Percentiles rank a stretch among this genome's conserved stretches.
Evolutionary conservation across 768 basidiomycete species (phyloP).

Genomic region (Hygrophoropsis aurantiaca): DNA sequence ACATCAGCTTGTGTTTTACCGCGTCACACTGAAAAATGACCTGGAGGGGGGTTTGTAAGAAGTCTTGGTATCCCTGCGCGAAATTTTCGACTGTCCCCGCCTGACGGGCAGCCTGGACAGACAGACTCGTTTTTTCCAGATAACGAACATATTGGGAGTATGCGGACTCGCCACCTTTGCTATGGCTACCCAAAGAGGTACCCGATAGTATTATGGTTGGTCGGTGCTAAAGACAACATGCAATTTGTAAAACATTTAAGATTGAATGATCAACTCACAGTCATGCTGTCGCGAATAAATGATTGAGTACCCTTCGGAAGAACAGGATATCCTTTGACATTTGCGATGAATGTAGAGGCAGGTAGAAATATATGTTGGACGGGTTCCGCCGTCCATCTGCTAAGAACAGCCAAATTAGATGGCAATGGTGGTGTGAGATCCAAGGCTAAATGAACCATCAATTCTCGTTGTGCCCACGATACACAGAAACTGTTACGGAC

Average conservation of each 20-base stretch:
- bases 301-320: conserved; percentile 90
- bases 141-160: conserved; percentile 89
- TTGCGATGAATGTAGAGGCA: conserved; percentile 89
- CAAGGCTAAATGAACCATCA: conserved; percentile 64
- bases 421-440: conserved; percentile 91
- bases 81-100: conserved; percentile 85
- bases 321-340: conserved; percentile 95
- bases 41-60: conserved; percentile 92
- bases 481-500: conserved; percentile 40
- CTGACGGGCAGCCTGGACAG: conserved; percentile 60
- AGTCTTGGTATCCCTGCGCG: conserved; percentile 93
- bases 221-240: conserved; percentile 58
- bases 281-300: conserved; percentile 89
- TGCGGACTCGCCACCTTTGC: conserved; percentile 77
- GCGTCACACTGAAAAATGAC: conserved; percentile 35
- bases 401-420: conserved; percentile 68
- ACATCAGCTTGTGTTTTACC: conserved; percentile 8
- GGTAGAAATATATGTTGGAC: conserved; percentile 89
- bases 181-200: conserved; percentile 63
- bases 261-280: conserved; percentile 47
- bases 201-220: conserved; percentile 84
- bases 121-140: conserved; percentile 74
- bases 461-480: conserved; percentile 7
- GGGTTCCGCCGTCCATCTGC: conserved; percentile 92
- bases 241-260: conserved; percentile 13